Evolutionary conservation across 1,284 basidiomycete genomes (phyloP), one percentile per base, ranked within the genome.

Genomic region (Boletellus sp.): DNA sequence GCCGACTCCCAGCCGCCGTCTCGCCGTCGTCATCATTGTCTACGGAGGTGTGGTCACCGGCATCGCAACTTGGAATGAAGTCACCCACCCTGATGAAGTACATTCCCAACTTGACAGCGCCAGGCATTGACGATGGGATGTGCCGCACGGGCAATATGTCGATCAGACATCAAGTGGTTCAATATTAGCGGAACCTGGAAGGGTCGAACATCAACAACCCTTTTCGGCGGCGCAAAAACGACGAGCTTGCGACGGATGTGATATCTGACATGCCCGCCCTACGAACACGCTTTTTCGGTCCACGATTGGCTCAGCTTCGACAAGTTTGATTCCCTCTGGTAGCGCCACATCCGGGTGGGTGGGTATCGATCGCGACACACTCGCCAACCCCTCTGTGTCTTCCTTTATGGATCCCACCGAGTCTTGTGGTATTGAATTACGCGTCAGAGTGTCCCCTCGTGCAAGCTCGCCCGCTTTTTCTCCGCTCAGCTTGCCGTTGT

Each of bases 11-110:
- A 7, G 94, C 94, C 1, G 91, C 91, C 0, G 86, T 84, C 68
- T 97, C 94, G 2, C 92, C 91, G 52, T 96, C 90, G 52, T 97
- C 94, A 52, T 94, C 91, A 51, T 94, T 94, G 62, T 96, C 93
- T 94, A 53, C 45, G 26, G 17, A 44, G 17, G 16, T 6, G 13
- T 21, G n/a, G 6, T 14, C 34, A 43, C 30, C 19, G 22, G 5
- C 17, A n/a, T 35, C 25, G 8, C 25, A 34, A 23, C 13, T 45
- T 14, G 19, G 37, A 13, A 30, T 13, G n/a, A 32, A 17, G 8
- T 39, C 29, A 52, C 66, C 35, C 44, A 86, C 88, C 87, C 77
- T 91, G 86, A 59, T 91, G 84, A 21, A 89, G 66, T 3, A 82
- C 64, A 40, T 66, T 74, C 40, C 82, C 81, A 2, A 82, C 74